Percentiles rank a stretch among this genome's conserved stretches.
These are phyloP conservation scores for Naganishia sp. DNA, from an alignment of 1,284 basidiomycete species.

Conservation along the genomic window DNA sequence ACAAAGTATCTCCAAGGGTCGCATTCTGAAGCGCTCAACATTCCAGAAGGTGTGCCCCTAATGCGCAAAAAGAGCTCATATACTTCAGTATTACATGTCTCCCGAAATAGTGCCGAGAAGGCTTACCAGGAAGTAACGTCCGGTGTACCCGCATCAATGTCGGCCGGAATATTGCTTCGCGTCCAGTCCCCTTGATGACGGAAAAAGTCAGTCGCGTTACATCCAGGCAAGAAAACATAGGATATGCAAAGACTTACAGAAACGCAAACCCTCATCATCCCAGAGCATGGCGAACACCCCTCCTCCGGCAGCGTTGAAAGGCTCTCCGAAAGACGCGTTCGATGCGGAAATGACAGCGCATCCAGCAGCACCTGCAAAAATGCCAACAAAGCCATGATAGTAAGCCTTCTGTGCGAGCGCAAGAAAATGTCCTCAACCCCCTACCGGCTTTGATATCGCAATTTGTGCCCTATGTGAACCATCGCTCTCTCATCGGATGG, in stretches of 20 bases:
- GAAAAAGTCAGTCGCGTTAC: not conserved
- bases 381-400: not conserved
- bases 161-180: slow-evolving; percentile 65
- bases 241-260: slow-evolving; percentile 59
- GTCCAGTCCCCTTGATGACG: slow-evolving; percentile 61
- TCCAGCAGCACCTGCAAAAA: slow-evolving; percentile 61
- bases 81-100: not conserved
- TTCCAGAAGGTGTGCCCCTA: slow-evolving; percentile 65
- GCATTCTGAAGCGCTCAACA: slow-evolving; percentile 65
- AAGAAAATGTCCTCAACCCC: not conserved
- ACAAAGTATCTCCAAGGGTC: slow-evolving; percentile 68
- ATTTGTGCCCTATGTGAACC: not conserved
- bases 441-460: not conserved
- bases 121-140: slow-evolving; percentile 4
- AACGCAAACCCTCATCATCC: slow-evolving; percentile 66
- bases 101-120: not conserved
- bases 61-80: not conserved
- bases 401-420: slow-evolving; percentile 26
- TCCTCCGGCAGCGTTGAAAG: slow-evolving; percentile 67
- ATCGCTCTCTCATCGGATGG: not conserved
- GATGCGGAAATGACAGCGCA: slow-evolving; percentile 65
- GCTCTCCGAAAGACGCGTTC: slow-evolving; percentile 64
- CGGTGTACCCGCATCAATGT: slow-evolving; percentile 47
- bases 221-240: not conserved
- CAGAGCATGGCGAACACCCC: slow-evolving; percentile 76